Evolutionary conservation across 148 eudicot species (phyloP).

Genomic region (Nyssa sinensis): DNA sequence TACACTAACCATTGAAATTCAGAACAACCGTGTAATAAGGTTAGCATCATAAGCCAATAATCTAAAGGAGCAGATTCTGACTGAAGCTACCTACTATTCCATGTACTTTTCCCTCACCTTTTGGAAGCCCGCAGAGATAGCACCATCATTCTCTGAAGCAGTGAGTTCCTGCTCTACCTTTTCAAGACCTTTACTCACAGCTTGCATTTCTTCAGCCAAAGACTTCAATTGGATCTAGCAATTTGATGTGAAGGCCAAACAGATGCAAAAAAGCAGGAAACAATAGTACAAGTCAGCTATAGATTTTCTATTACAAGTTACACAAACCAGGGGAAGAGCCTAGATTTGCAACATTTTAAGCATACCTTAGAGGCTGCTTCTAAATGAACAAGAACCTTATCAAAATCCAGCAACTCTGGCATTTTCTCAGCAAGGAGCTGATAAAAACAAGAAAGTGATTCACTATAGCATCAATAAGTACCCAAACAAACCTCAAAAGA

Average conservation of each 20-base stretch:
- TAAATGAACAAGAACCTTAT: slow-evolving; percentile 82
- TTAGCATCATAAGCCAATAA: too few relatives aligned
- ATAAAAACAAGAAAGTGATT: slow-evolving; percentile 11
- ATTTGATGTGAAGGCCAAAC: slow-evolving; percentile 16
- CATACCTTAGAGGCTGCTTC: slow-evolving; percentile 97
- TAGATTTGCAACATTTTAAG: not conserved
- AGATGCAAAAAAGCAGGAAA: slow-evolving; percentile 3
- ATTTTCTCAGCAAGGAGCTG: slow-evolving; percentile 87
- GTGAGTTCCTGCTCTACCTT: slow-evolving; percentile 98
- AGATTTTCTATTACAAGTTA: not conserved
- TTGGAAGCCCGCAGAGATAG: slow-evolving; percentile 78
- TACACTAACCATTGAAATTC: too few relatives aligned
- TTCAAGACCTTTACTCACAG: slow-evolving; percentile 98
- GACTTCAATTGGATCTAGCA: slow-evolving; percentile 84
- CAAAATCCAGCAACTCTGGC: slow-evolving; percentile 91
- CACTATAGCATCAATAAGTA: slow-evolving; percentile 18
- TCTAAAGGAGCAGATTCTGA: not conserved
- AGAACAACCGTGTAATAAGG: too few relatives aligned
- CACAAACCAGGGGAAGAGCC: not conserved
- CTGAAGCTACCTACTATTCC: not conserved
- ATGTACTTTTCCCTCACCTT: slow-evolving; percentile 46
- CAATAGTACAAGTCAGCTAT: slow-evolving; percentile 4
- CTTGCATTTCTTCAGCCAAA: slow-evolving; percentile 99
- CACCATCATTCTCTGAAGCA: slow-evolving; percentile 90
- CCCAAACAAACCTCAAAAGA: not conserved